A percentile compares a stretch with the other conserved stretches of the same genome.
Conservation (phyloP, 345 rosid genomes). For the Gossypium longicalyx region DNA sequence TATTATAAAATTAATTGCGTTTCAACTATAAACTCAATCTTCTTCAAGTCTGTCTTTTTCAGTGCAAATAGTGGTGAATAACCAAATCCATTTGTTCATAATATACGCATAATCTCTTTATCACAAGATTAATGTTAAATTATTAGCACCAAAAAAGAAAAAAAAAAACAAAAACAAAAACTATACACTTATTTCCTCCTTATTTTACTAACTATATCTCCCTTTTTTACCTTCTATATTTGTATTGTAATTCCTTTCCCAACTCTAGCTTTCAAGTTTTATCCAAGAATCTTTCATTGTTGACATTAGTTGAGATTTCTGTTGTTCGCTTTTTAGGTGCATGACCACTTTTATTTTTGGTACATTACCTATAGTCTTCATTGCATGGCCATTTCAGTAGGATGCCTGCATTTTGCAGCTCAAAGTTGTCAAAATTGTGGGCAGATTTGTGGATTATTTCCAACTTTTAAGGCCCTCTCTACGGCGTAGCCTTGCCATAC, state of each 20-base stretch:
- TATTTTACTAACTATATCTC: background rate
- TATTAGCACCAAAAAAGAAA: background rate
- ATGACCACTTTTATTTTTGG: background rate
- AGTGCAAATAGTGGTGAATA: background rate
- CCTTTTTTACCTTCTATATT: background rate
- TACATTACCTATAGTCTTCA: background rate
- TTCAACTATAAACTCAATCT: background rate
- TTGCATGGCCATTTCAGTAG: background rate
- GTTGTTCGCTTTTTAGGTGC: background rate
- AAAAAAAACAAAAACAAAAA: background rate
- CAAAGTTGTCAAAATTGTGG: slow-evolving; percentile 4
- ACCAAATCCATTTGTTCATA: background rate
- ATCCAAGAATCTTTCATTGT: background rate
- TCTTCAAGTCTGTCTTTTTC: background rate
- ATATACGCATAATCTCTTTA: background rate
- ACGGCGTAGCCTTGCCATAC: background rate
- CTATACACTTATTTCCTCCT: background rate
- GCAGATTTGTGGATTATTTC: background rate
- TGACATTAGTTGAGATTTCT: background rate
- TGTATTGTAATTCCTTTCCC: background rate
- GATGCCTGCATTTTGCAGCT: background rate
- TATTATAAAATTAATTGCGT: background rate
- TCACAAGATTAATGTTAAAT: background rate
- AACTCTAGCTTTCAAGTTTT: background rate
- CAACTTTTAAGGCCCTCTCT: background rate